Base-by-base conservation (phyloP, 1,139 yeast genomes). In the Pichia sp. region DNA sequence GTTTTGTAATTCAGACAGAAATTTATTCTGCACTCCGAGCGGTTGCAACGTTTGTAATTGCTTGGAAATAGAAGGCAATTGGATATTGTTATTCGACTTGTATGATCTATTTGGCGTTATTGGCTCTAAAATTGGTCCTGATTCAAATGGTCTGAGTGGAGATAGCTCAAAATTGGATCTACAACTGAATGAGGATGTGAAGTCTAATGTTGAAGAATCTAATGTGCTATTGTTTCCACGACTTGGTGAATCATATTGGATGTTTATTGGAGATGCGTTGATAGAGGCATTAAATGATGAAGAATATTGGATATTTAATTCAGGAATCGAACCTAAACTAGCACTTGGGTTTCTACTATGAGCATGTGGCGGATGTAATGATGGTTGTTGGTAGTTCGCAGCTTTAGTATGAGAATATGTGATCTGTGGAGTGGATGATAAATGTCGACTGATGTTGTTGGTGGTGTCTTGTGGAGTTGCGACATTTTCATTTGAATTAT, bases 81-180 rank as follows among this genome's bases (percentile, higher is more conserved):
- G 48, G 18, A 42, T 14, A 18, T 27, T 42, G 27, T 41, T 51
- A 18, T 17, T 34, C 31, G 49, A 53, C 59, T 55, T 67, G 65
- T 72, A 74, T 5, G 83, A 86, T 72, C 54, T 67, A 66, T 73
- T 75, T 6, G 83, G 86, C 72, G 61, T 78, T 81, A 57, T 51
- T 45, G 53, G 61, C 40, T 53, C 57, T 42, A 81, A 67, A 42
- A 81, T 67, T 4, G 87, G 86, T 2, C 87, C 87, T 2, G 52
- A 48, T n/a, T 56, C 59, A 14, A 71, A 69, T 9, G 76, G 71
- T 50, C 78, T 71, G 34, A 79, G 60, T 14, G 88, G 88, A 19
- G 84, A 79, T 22, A 82, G 63, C 58, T 82, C 87, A 55, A 81
- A 73, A 58, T 78, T 81, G 21, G 85, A 78, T 55, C 73, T 77